Conservation (phyloP, 352 stramenopile species). For the Phytophthora citrophthora region DNA sequence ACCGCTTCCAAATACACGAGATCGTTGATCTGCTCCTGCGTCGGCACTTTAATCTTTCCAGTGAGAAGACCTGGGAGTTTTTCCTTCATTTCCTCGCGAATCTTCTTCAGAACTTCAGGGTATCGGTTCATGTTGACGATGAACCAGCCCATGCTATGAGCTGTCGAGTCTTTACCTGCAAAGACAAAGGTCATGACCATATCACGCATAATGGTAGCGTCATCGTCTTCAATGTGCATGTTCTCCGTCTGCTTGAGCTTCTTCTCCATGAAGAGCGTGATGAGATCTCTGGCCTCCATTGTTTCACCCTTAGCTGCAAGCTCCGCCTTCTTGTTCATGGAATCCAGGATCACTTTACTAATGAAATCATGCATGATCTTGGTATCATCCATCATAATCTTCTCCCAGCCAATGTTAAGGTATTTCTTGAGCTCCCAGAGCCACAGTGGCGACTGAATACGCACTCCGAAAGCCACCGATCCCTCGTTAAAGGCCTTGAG, state of each 20-base stretch:
- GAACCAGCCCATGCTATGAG: constrained; percentile 70
- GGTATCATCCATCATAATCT: constrained; percentile 46
- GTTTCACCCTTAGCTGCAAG: constrained; percentile 53
- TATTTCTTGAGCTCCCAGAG: constrained; percentile 44
- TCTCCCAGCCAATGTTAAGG: constrained; percentile 49
- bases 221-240: constrained; percentile 30
- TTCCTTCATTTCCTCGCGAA: constrained; percentile 58
- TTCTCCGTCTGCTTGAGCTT: constrained; percentile 37
- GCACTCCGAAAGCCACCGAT: constrained; percentile 36
- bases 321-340: constrained; percentile 50
- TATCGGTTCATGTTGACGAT: constrained; percentile 71
- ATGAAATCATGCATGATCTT: constrained; percentile 53
- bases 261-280: constrained; percentile 50
- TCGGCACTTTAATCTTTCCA: constrained; percentile 35
- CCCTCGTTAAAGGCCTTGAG: constrained; percentile 50
- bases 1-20: constrained; percentile 70
- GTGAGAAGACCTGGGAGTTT: constrained; percentile 42
- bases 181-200: constrained; percentile 82
- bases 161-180: constrained; percentile 78
- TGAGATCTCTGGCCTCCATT: constrained; percentile 48
- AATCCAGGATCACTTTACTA: constrained; percentile 55
- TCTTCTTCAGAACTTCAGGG: constrained; percentile 55
- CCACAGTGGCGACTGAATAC: constrained; percentile 40
- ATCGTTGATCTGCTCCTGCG: constrained; percentile 47
- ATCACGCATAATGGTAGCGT: constrained; percentile 62